Conservation (phyloP, 192 early-diverging fungal genomes). For the Cetraspora pellucida region DNA sequence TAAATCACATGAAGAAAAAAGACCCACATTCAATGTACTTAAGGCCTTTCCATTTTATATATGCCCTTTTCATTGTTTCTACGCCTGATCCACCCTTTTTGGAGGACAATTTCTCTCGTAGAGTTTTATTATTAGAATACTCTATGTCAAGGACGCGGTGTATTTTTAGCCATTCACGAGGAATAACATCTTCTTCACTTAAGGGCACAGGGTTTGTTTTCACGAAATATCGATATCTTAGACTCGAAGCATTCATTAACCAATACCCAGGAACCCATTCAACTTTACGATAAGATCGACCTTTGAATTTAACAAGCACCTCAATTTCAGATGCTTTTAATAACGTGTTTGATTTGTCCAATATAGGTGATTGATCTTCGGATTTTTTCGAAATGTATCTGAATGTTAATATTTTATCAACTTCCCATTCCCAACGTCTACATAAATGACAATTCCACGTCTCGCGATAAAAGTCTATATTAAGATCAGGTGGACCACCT, state of each 20-base stretch:
- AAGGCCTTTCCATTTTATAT: conserved; percentile 68
- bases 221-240: conserved; percentile 38
- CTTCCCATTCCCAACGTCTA: conserved; percentile 40
- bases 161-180: conserved; percentile 43
- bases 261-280: conserved; percentile 54
- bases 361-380: background rate
- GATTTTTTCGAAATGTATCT: background rate
- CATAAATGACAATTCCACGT: conserved; percentile 48
- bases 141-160: conserved; percentile 47
- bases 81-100: background rate
- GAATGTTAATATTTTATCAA: conserved; percentile 42
- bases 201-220: conserved; percentile 35
- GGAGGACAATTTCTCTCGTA: background rate
- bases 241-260: conserved; percentile 39
- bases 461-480: conserved; percentile 41
- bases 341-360: background rate
- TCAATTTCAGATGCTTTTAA: conserved; percentile 23
- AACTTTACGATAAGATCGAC: conserved; percentile 50
- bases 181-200: conserved; percentile 36
- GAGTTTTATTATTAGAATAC: conserved; percentile 34
- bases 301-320: conserved; percentile 53
- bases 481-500: conserved; percentile 8
- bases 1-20: conserved; percentile 21
- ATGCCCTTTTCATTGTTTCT: conserved; percentile 45
- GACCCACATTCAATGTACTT: conserved; percentile 54